Percentiles rank a stretch among this genome's conserved stretches.
These are phyloP conservation scores for Rhytidhysteron rufulum DNA, from an alignment of 2,329 filamentous ascomycete species.

Conservation along the genomic window DNA sequence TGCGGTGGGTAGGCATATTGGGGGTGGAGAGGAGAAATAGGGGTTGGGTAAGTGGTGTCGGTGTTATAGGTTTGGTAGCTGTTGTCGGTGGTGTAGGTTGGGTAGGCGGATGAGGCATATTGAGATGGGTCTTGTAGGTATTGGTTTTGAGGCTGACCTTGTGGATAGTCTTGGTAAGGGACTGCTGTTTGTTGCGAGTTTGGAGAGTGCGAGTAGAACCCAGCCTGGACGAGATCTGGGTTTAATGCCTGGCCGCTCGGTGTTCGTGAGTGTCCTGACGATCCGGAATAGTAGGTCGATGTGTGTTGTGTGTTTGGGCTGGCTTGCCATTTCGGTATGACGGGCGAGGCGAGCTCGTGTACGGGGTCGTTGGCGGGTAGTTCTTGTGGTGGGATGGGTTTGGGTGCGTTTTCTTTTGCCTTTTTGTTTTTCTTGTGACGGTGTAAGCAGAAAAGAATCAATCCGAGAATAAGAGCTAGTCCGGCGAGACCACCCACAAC, in stretches of 20 bases:
- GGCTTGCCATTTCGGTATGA: neutral
- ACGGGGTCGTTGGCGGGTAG: slow-evolving; percentile 24
- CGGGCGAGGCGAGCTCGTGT: slow-evolving; percentile 25
- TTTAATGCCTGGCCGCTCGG: slow-evolving; percentile 13
- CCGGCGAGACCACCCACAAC: slow-evolving; percentile 35
- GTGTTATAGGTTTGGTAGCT: neutral
- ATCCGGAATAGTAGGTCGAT: slow-evolving; percentile 8
- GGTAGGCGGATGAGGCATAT: neutral
- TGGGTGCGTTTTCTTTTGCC: slow-evolving; percentile 7
- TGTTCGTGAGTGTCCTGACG: slow-evolving; percentile 19
- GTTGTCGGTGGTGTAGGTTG: neutral
- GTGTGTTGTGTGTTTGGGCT: neutral
- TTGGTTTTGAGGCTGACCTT: neutral
- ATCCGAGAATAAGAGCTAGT: slow-evolving; percentile 26
- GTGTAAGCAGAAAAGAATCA: slow-evolving; percentile 34
- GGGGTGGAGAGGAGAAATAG: slow-evolving; percentile 8
- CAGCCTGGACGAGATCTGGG: neutral
- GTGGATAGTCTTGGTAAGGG: neutral
- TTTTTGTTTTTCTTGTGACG: slow-evolving; percentile 31
- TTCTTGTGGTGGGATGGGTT: slow-evolving; percentile 24
- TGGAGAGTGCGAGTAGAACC: slow-evolving; percentile 11
- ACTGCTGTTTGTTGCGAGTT: slow-evolving; percentile 13
- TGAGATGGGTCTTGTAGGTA: neutral
- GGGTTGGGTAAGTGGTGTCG: slow-evolving; percentile 1
- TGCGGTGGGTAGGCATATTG: slow-evolving; percentile 11